phyloP scores from a whole-genome alignment of 2,329 filamentous ascomycete species.

The Neonectria punicea region DNA sequence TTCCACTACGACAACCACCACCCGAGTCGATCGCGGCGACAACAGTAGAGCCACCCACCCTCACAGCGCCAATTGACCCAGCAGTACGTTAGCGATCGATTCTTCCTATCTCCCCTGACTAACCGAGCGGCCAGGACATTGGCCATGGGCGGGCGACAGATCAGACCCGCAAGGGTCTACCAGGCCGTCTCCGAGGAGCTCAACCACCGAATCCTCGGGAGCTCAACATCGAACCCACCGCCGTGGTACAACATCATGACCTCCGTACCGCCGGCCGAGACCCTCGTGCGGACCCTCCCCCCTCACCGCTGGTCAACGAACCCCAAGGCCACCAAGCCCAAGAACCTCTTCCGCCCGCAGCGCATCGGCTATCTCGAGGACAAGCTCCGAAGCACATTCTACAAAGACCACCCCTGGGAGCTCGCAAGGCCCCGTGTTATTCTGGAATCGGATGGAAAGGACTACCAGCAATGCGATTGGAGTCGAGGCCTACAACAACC shows the following conservation, averaged over 20 bases:
- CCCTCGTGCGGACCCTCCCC: constrained; percentile 64
- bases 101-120: not conserved
- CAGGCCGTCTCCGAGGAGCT: constrained; percentile 58
- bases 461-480: constrained; percentile 83
- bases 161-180: constrained; percentile 59
- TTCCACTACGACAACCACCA: constrained; percentile 40
- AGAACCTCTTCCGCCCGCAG: constrained; percentile 83
- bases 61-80: constrained; percentile 33
- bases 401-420: constrained; percentile 96
- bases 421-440: constrained; percentile 87
- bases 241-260: constrained; percentile 64
- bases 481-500: constrained; percentile 77
- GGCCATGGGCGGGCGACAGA: constrained; percentile 56
- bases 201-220: constrained; percentile 52
- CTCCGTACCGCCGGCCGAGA: constrained; percentile 67
- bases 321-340: constrained; percentile 65
- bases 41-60: constrained; percentile 25
- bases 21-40: constrained; percentile 23
- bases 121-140: constrained; percentile 18
- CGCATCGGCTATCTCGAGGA: constrained; percentile 86
- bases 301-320: constrained; percentile 55
- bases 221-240: constrained; percentile 49
- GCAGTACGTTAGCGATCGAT: constrained; percentile 20
- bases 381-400: constrained; percentile 81
- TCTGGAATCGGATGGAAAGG: constrained; percentile 86